phyloP scores from a whole-genome alignment of 2,329 filamentous ascomycete species.

The Sarocladium strictum region DNA sequence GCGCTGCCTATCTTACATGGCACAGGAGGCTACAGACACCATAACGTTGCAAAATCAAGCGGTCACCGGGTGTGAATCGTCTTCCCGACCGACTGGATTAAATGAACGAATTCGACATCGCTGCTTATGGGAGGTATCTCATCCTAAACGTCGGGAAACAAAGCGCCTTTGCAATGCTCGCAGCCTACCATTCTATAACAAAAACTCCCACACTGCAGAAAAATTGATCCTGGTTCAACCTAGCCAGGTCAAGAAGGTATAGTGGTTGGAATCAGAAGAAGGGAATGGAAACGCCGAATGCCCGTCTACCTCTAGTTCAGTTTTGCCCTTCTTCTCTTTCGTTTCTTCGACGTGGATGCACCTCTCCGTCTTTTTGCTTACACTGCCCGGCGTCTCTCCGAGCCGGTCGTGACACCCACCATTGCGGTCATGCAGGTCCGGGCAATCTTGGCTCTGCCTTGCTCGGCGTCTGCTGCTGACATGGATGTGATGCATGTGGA shows the following conservation, averaged over 20 bases:
- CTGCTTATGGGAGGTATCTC: neutral
- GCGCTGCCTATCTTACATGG: neutral
- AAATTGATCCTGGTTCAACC: neutral
- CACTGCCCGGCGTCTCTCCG: neutral
- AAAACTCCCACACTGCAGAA: neutral
- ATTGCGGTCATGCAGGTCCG: slow-evolving; percentile 8
- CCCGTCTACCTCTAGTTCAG: neutral
- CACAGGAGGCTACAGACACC: neutral
- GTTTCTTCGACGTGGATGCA: neutral
- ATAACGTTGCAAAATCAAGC: too few relatives aligned
- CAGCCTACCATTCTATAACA: slow-evolving; percentile 2
- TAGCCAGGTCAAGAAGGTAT: neutral
- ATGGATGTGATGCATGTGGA: slow-evolving; percentile 7
- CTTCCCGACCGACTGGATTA: too few relatives aligned
- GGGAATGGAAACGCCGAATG: slow-evolving; percentile 1
- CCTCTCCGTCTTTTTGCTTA: slow-evolving; percentile 5
- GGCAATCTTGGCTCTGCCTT: slow-evolving; percentile 18
- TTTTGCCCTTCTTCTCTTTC: neutral
- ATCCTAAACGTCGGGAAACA: neutral
- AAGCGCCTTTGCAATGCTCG: neutral
- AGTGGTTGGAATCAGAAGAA: too few relatives aligned
- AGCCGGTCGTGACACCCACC: slow-evolving; percentile 6
- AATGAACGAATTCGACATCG: neutral
- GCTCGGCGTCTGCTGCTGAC: slow-evolving; percentile 21
- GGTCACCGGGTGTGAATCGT: too few relatives aligned